These are phyloP conservation scores for Gnomoniopsis smithogilvyi DNA, from an alignment of 2,329 filamentous ascomycete species.

Conservation along the genomic window DNA sequence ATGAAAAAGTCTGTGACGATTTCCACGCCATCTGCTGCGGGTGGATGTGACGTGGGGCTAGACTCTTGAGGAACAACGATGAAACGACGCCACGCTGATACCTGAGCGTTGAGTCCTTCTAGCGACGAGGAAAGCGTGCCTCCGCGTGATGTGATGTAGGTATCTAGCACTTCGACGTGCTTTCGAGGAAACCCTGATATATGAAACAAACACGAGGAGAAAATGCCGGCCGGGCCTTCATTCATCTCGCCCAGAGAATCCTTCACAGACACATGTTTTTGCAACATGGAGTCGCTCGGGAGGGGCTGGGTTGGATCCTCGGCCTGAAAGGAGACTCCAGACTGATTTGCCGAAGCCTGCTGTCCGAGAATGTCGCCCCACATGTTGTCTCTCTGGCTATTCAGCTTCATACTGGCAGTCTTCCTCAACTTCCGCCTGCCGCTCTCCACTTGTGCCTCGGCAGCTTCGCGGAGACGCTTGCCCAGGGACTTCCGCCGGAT, in stretches of 20 bases:
- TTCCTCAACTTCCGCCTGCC: slow-evolving; percentile 80
- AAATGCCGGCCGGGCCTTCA: slow-evolving; percentile 40
- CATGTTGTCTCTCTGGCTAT: slow-evolving; percentile 75
- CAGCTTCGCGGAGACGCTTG: slow-evolving; percentile 57
- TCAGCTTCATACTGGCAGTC: slow-evolving; percentile 80
- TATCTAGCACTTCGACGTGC: slow-evolving; percentile 45
- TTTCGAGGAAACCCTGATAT: slow-evolving; percentile 56
- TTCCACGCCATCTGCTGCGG: slow-evolving; percentile 36
- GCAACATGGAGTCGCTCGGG: slow-evolving; percentile 6
- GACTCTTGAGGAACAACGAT: slow-evolving; percentile 54
- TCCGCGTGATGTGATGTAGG: slow-evolving; percentile 46
- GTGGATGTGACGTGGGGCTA: slow-evolving; percentile 41
- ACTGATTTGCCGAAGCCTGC: slow-evolving; percentile 29
- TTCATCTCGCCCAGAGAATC: slow-evolving; percentile 22
- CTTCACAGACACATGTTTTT: not conserved
- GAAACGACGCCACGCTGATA: slow-evolving; percentile 36
- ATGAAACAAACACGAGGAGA: slow-evolving; percentile 55
- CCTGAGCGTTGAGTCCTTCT: slow-evolving; percentile 34
- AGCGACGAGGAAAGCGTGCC: slow-evolving; percentile 42
- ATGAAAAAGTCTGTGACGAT: slow-evolving; percentile 89
- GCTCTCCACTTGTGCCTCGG: slow-evolving; percentile 42
- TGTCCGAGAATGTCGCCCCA: slow-evolving; percentile 83
- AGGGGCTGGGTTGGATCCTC: slow-evolving; percentile 16
- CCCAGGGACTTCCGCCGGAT: slow-evolving; percentile 44
- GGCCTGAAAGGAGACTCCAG: slow-evolving; percentile 13